Percentiles rank a stretch among this genome's conserved stretches.
Evolutionary conservation across 176 grass and related monocot species (phyloP).

Genomic region (Olyra latifolia): DNA sequence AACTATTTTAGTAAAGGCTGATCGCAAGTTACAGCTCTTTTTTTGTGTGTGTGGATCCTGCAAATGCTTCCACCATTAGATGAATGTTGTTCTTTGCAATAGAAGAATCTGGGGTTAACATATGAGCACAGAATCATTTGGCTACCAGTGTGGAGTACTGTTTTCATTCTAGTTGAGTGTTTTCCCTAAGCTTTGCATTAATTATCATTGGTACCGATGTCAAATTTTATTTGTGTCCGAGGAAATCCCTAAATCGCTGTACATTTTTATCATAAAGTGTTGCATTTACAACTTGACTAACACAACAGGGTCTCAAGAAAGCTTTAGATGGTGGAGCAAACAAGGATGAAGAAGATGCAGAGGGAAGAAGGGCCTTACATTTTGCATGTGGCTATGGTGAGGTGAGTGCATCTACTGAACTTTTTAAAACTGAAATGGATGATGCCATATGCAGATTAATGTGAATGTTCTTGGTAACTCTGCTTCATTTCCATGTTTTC

Average conservation of each 20-base stretch:
- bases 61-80: not conserved
- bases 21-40: not conserved
- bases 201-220: not conserved
- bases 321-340: conserved; percentile 76
- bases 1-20: not conserved
- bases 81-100: not conserved
- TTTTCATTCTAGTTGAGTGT: not conserved
- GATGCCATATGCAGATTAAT: not conserved
- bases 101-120: not conserved
- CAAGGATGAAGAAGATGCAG: conserved; percentile 88
- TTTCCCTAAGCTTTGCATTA: not conserved
- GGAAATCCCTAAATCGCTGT: not conserved
- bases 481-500: not conserved
- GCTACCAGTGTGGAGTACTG: not conserved
- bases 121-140: not conserved
- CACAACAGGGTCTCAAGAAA: conserved; percentile 71
- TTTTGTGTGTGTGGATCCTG: not conserved
- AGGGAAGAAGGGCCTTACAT: conserved; percentile 95
- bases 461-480: not conserved
- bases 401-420: conserved; percentile 42
- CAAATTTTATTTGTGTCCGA: not conserved
- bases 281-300: not conserved
- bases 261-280: not conserved
- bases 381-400: conserved; percentile 99
- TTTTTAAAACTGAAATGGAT: not conserved